Percentiles rank a stretch among this genome's conserved stretches.
phyloP scores from a whole-genome alignment of 225 moss, liverwort and hornwort genomes.

The Asterella californica region DNA sequence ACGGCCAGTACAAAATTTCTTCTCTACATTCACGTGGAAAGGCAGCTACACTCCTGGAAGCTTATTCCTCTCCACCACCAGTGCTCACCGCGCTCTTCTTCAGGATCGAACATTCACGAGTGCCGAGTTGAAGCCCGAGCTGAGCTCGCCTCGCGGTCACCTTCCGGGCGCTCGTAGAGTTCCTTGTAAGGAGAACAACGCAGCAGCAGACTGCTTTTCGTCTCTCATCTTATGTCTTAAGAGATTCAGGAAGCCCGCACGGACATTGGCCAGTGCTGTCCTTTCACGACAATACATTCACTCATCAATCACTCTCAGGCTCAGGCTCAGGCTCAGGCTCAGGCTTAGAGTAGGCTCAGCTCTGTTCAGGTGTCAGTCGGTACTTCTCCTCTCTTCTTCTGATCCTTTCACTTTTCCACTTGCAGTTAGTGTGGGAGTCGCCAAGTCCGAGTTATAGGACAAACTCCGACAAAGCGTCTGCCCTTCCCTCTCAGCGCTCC shows the following conservation, averaged over 20 bases:
- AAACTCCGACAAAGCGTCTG: background rate
- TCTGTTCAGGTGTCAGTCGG: conserved; percentile 4
- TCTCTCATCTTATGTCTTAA: conserved; percentile 19
- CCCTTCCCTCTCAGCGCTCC: background rate
- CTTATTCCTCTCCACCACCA: background rate
- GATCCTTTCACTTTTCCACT: background rate
- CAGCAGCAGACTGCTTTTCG: background rate
- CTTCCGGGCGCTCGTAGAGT: background rate
- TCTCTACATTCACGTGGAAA: conserved; percentile 25
- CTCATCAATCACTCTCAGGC: conserved; percentile 6
- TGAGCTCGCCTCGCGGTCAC: background rate
- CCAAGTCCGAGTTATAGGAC: background rate
- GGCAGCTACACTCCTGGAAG: background rate
- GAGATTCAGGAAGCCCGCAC: conserved; percentile 17
- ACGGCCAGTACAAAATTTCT: background rate
- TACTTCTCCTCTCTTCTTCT: background rate
- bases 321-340: background rate
- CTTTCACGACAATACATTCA: conserved; percentile 6
- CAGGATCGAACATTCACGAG: conserved; percentile 13
- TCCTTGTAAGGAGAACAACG: background rate
- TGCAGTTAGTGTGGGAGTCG: background rate
- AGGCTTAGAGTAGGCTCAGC: background rate
- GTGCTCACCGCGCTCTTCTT: background rate
- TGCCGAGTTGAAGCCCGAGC: background rate
- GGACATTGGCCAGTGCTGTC: conserved; percentile 11